These are phyloP conservation scores for Ceratobasidium sp. DNA, from an alignment of 1,284 basidiomycete genomes.

Conservation along the genomic window DNA sequence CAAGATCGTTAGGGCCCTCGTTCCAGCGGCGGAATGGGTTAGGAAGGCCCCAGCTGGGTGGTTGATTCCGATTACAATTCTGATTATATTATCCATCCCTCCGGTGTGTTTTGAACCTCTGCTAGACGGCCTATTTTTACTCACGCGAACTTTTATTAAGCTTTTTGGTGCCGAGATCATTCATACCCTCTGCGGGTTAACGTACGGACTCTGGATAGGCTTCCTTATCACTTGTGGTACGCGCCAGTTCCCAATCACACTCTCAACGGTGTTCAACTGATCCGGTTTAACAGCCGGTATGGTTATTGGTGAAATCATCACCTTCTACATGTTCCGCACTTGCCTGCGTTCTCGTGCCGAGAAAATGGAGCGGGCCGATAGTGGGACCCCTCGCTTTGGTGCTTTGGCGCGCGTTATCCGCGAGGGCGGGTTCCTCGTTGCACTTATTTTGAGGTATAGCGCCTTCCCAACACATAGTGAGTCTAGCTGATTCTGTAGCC, in stretches of 20 bases:
- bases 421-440: slow-evolving; percentile 37
- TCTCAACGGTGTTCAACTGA: slow-evolving; percentile 1
- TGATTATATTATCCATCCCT: slow-evolving; percentile 36
- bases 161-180: slow-evolving; percentile 42
- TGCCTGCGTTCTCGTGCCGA: slow-evolving; percentile 37
- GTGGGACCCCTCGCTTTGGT: slow-evolving; percentile 23
- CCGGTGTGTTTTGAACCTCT: slow-evolving; percentile 6
- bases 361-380: slow-evolving; percentile 19
- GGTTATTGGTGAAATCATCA: slow-evolving; percentile 25
- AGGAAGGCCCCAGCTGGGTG: slow-evolving; percentile 36
- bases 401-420: slow-evolving; percentile 39
- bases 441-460: slow-evolving; percentile 24
- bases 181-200: slow-evolving; percentile 30
- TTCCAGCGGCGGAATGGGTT: slow-evolving; percentile 33
- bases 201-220: slow-evolving; percentile 29
- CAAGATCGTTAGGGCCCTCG: slow-evolving; percentile 18
- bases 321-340: slow-evolving; percentile 33
- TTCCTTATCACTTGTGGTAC: slow-evolving; percentile 31
- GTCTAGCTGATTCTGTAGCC: background rate
- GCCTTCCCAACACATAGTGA: slow-evolving; percentile 37
- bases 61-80: slow-evolving; percentile 29
- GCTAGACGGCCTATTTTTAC: background rate
- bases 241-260: background rate
- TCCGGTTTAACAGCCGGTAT: slow-evolving; percentile 1
- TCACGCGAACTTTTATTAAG: background rate